phyloP scores from a whole-genome alignment of 306 rosid species.

The Vigna hirtella region DNA sequence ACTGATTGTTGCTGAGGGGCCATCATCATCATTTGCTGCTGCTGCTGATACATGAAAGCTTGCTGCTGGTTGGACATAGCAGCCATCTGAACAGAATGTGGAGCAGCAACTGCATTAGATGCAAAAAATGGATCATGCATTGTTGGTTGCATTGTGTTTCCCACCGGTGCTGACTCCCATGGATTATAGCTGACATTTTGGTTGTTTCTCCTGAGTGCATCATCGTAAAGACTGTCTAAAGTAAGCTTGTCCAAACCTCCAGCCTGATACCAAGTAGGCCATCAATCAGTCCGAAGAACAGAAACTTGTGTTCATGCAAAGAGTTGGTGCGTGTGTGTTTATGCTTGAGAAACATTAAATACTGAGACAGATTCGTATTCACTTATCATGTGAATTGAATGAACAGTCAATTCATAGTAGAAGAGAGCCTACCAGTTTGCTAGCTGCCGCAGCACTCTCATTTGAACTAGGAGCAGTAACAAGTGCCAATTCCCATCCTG shows the following conservation, averaged over 20 bases:
- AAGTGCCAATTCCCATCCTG: slow-evolving; percentile 99
- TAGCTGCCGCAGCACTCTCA: slow-evolving; percentile 74
- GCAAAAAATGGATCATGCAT: slow-evolving; percentile 82
- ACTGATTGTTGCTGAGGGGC: slow-evolving; percentile 64
- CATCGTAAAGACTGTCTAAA: slow-evolving; percentile 93
- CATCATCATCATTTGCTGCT: slow-evolving; percentile 86
- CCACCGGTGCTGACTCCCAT: slow-evolving; percentile 80
- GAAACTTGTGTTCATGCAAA: background rate
- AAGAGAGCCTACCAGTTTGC: slow-evolving; percentile 76
- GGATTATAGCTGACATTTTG: slow-evolving; percentile 94
- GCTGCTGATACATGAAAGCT: slow-evolving; percentile 82
- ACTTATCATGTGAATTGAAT: slow-evolving; percentile 3
- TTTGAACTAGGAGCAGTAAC: slow-evolving; percentile 97
- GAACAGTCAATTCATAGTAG: slow-evolving; percentile 8
- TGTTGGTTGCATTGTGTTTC: slow-evolving; percentile 72
- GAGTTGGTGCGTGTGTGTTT: background rate
- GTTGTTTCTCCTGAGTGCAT: slow-evolving; percentile 88
- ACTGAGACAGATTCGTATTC: slow-evolving; percentile 1
- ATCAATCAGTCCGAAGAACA: slow-evolving; percentile 36
- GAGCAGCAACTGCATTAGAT: slow-evolving; percentile 74
- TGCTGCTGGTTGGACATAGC: slow-evolving; percentile 92
- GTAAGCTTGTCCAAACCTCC: slow-evolving; percentile 97
- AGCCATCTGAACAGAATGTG: slow-evolving; percentile 92
- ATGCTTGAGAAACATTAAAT: background rate
- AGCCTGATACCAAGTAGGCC: slow-evolving; percentile 62